phyloP scores from a whole-genome alignment of 495 filamentous ascomycete species.

The Neurospora hispaniola region DNA sequence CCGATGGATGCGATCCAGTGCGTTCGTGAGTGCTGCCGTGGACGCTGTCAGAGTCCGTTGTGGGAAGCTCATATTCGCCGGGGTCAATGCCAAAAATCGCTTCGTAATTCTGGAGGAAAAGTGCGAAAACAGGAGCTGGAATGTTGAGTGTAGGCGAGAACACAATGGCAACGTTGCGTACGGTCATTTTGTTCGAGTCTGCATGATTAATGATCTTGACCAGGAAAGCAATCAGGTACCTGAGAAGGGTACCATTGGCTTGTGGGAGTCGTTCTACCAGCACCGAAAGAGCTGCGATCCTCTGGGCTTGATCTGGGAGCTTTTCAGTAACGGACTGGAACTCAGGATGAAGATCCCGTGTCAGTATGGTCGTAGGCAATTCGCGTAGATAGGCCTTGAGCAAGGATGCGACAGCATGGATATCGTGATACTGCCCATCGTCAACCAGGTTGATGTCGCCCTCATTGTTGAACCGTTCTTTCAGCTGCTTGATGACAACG shows the following conservation, averaged over 20 bases:
- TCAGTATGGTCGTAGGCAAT: conserved; percentile 81
- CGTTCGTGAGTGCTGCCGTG: conserved; percentile 14
- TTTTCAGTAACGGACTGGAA: conserved; percentile 75
- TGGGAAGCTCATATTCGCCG: conserved; percentile 43
- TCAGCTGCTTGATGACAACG: conserved; percentile 80
- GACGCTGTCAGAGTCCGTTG: conserved; percentile 10
- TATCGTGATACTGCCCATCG: conserved; percentile 82
- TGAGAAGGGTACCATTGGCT: conserved; percentile 67
- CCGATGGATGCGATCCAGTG: conserved; percentile 19
- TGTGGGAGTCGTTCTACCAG: conserved; percentile 77
- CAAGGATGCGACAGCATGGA: conserved; percentile 89
- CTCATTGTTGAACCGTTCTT: conserved; percentile 87
- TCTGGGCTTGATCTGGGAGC: conserved; percentile 60
- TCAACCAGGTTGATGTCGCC: conserved; percentile 82
- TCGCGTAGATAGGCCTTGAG: conserved; percentile 93
- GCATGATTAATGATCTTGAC: conserved; percentile 83
- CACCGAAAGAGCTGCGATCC: conserved; percentile 69
- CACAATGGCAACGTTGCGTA: conserved; percentile 94
- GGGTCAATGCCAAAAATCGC: conserved; percentile 69
- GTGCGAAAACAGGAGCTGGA: conserved; percentile 83
- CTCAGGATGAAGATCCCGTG: conserved; percentile 78
- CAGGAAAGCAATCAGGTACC: conserved; percentile 74
- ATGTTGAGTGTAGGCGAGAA: conserved; percentile 99
- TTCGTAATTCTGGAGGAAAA: conserved; percentile 85
- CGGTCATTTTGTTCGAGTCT: conserved; percentile 93